Percentiles rank a stretch among this genome's conserved stretches.
These are phyloP conservation scores for Xylaria digitata DNA, from an alignment of 2,329 filamentous ascomycete genomes.

Conservation along the genomic window DNA sequence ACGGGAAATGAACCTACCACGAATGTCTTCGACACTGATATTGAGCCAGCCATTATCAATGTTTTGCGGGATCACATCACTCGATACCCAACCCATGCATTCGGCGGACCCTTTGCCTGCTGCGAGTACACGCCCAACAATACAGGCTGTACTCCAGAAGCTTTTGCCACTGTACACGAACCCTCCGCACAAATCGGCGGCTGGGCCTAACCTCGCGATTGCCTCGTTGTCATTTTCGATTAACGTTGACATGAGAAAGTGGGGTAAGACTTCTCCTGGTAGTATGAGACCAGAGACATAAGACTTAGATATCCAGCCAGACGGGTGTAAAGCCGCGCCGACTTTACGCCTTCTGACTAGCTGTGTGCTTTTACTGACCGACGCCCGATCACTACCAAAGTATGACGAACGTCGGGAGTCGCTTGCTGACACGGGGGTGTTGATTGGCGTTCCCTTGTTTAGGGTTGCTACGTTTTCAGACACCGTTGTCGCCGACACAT, in stretches of 20 bases:
- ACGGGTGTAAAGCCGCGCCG: slow-evolving; percentile 66
- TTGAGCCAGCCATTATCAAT: slow-evolving; percentile 68
- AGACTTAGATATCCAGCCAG: slow-evolving; percentile 75
- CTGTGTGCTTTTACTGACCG: slow-evolving; percentile 47
- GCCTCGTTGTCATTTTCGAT: slow-evolving; percentile 73
- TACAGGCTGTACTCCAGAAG: slow-evolving; percentile 75
- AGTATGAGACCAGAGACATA: slow-evolving; percentile 74
- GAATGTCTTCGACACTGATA: slow-evolving; percentile 65
- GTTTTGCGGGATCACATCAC: slow-evolving; percentile 65
- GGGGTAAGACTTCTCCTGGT: slow-evolving; percentile 71
- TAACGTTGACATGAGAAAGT: slow-evolving; percentile 73
- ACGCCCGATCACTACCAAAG: slow-evolving; percentile 53
- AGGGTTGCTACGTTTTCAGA: slow-evolving; percentile 60
- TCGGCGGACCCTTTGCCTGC: slow-evolving; percentile 71
- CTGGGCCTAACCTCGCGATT: slow-evolving; percentile 66
- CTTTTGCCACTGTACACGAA: slow-evolving; percentile 73
- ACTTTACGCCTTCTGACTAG: slow-evolving; percentile 64
- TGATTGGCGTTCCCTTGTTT: slow-evolving; percentile 56
- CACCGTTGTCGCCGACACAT: slow-evolving; percentile 61
- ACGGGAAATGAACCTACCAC: slow-evolving; percentile 52
- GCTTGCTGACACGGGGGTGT: slow-evolving; percentile 54
- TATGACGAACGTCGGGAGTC: slow-evolving; percentile 58
- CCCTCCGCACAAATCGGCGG: slow-evolving; percentile 72
- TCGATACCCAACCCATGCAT: slow-evolving; percentile 76
- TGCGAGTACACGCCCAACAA: slow-evolving; percentile 73